phyloP scores from a whole-genome alignment of 768 basidiomycete genomes.

The Calocybe indica region DNA sequence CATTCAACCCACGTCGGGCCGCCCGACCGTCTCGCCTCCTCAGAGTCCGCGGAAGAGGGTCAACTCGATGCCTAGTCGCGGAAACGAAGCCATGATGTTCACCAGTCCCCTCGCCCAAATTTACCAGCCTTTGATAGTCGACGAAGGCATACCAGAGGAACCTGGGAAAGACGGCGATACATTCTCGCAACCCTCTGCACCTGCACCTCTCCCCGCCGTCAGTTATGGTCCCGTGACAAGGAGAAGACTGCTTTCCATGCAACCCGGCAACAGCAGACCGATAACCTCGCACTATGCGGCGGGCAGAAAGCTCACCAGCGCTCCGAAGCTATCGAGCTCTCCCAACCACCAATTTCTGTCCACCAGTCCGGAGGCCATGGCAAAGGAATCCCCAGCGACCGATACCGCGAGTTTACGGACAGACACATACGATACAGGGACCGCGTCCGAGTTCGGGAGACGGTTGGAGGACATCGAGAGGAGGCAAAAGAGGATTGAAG shows the following conservation, averaged over 20 bases:
- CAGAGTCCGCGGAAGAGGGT: conserved; percentile 31
- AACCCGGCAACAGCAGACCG: conserved; percentile 13
- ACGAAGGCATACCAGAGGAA: conserved; percentile 36
- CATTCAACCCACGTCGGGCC: background rate
- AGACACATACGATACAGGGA: background rate
- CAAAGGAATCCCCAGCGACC: conserved; percentile 15
- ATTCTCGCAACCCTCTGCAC: conserved; percentile 7
- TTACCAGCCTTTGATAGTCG: conserved; percentile 60
- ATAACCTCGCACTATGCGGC: conserved; percentile 11
- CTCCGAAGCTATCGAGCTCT: conserved; percentile 13
- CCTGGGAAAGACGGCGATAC: background rate
- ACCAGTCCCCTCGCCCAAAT: conserved; percentile 70
- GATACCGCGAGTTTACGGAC: conserved; percentile 1
- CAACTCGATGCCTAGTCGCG: conserved; percentile 36
- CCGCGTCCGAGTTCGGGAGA: conserved; percentile 4
- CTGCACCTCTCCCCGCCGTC: conserved; percentile 13
- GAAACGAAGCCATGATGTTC: conserved; percentile 30
- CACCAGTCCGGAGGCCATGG: conserved; percentile 16
- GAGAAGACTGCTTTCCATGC: conserved; percentile 34
- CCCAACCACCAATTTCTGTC: conserved; percentile 9
- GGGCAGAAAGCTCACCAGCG: conserved; percentile 17
- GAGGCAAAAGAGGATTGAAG: conserved; percentile 42
- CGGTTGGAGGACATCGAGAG: conserved; percentile 32
- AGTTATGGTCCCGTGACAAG: conserved; percentile 41
- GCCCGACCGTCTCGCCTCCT: conserved; percentile 4